Base-by-base conservation (phyloP, 805 yeast species). In the Candida tallmaniae region DNA sequence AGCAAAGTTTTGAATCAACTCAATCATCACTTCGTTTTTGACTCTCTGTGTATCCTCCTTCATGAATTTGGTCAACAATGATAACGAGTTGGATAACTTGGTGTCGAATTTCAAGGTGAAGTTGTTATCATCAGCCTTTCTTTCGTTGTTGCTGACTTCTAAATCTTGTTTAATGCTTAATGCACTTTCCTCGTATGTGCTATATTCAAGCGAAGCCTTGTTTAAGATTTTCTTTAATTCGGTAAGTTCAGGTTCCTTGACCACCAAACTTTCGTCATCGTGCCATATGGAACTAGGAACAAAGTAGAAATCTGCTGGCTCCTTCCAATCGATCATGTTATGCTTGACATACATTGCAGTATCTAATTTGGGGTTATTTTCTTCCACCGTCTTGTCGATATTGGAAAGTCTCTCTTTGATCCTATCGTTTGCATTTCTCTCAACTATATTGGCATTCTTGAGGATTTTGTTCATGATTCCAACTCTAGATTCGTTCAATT, bases 211-310 rank as follows among this genome's bases (percentile, higher is more conserved):
- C 18, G 62, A 51, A 11, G 70, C 56, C 16, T 47, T 40, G 40
- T 74, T 73, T 39, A 84, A 60, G 34, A 62, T 60, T 37, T 66
- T 62, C 51, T 74, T 78, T 50, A 83, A 60, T 25, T 72, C 75
- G 5, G 73, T 65, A 34, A 81, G 60, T 49, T 79, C 85, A 5
- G 68, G 71, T 27, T 74, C 78, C 28, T 73, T 71, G 4, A 72
- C 65, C 1, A 78, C 71, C 50, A 84, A 71, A 23, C 74, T 64
- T 44, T 87, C 96, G 58, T 93, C 97, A 51, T 93, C 98, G 59
- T 90, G 97, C 98, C 98, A 93, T 27, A 93, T 81, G 20, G 88
- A 80, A 17, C 95, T 80, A 1, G 97, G 96, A 42, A 84, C 74
- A 50, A 83, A 93, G 45, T 76, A 70, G 52, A 83, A 86, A 60